Percentiles rank a stretch among this genome's conserved stretches.
Conservation (phyloP, 345 rosid genomes). For the Linum usitatissimum region DNA sequence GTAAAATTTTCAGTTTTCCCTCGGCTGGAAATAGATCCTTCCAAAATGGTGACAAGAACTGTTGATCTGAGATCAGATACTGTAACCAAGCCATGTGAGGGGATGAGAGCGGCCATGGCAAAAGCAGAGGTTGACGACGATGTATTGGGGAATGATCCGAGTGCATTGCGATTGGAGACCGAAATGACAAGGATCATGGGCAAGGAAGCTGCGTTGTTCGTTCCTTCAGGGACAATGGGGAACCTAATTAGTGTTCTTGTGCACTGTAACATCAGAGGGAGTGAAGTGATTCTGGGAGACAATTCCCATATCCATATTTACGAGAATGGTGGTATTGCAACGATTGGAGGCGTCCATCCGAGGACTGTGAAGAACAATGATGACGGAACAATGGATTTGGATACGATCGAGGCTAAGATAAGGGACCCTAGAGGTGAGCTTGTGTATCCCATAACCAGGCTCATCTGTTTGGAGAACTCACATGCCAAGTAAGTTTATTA, state of each 20-base stretch:
- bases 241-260: constrained; percentile 86
- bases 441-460: constrained; percentile 72
- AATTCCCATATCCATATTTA: constrained; percentile 66
- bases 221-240: constrained; percentile 95
- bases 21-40: constrained; percentile 14
- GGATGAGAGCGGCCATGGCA: constrained; percentile 88
- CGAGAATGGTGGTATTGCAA: constrained; percentile 82
- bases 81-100: constrained; percentile 74
- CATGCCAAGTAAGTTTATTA: constrained; percentile 64
- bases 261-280: constrained; percentile 81
- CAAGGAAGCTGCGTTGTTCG: constrained; percentile 84
- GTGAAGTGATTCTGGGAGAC: constrained; percentile 87
- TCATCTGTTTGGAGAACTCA: constrained; percentile 82
- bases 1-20: background rate
- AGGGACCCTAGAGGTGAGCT: constrained; percentile 61
- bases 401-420: constrained; percentile 63
- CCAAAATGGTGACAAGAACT: constrained; percentile 46
- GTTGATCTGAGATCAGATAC: constrained; percentile 96
- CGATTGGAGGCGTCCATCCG: constrained; percentile 88
- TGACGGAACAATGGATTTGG: constrained; percentile 74
- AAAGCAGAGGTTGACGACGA: constrained; percentile 90
- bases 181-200: constrained; percentile 63
- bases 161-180: constrained; percentile 46
- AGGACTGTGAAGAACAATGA: constrained; percentile 62
- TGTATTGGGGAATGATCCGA: constrained; percentile 62